Evolutionary conservation across 768 basidiomycete genomes (phyloP), one percentile per base, ranked within the genome.

Genomic region (Obba rivulosa): DNA sequence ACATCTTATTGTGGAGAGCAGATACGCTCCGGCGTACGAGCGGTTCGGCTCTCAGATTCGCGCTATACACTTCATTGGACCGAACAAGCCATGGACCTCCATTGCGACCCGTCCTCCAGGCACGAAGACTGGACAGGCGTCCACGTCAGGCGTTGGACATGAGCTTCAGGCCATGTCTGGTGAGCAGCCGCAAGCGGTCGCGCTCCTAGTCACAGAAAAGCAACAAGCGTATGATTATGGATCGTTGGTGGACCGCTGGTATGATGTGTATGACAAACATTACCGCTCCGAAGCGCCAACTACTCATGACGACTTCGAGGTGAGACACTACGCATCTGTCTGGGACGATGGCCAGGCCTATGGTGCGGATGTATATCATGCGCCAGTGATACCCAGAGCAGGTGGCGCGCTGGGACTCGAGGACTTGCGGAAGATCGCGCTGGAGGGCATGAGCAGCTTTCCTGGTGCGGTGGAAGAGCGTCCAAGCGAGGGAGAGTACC

Each of bases 21-120:
- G 91, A 44, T 99, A 98, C 70, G 92, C 93, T 4, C 96, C 96
- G 49, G 96, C 96, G 11, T 97, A 96, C 66, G 84, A 87, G 64
- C 87, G 94, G 35, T 97, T 87, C 61, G 93, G 92, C 28, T 80
- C 87, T 38, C 76, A 85, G 57, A 94, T 94, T 64, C 80, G 81
- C 41, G 84, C 82, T 48, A 78, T 96, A 50, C 93, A 97, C 66
- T 97, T 96, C 61, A 97, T 98, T 57, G 95, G 95, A 14, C 77
- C 82, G n/a, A 80, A 90, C 66, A 99, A 99, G 69, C 95, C 96
- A 13, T 99, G 96, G 95, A 74, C 81, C 43, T 78, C 81, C 16
- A 73, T 92, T 43, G 65, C 79, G 41, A 82, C 75, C 64, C 83
- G 91, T 25, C 72, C 83, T 9, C 83, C 89, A 1, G 79, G 74